phyloP scores from a whole-genome alignment of 2,329 filamentous ascomycete species.

The Alternaria rosae region DNA sequence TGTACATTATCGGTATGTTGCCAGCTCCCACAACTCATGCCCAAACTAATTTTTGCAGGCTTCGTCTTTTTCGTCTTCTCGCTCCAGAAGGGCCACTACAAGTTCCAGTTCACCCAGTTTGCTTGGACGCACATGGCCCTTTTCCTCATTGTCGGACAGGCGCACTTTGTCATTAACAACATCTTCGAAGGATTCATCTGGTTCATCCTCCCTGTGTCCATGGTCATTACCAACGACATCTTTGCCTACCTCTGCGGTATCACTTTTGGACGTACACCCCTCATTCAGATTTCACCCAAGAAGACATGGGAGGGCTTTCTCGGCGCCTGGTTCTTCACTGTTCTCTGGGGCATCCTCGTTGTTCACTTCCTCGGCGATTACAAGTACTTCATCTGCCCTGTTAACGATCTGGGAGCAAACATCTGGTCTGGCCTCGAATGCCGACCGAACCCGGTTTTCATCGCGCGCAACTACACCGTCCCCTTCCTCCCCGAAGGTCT shows the following conservation, averaged over 20 bases:
- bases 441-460: conserved; percentile 89
- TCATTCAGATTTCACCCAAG: conserved; percentile 98
- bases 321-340: conserved; percentile 93
- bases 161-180: conserved; percentile 99
- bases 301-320: conserved; percentile 99
- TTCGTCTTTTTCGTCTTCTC: conserved; percentile 98
- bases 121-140: conserved; percentile 99
- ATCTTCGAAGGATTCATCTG: conserved; percentile 99
- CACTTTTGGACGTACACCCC: conserved; percentile 91
- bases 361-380: conserved; percentile 86
- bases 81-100: conserved; percentile 93
- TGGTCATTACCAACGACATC: conserved; percentile 99
- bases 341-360: conserved; percentile 81
- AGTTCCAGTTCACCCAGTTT: conserved; percentile 98
- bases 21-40: neutral
- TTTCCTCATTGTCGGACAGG: conserved; percentile 96
- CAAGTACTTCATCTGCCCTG: conserved; percentile 98
- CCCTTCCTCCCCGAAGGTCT: conserved; percentile 55
- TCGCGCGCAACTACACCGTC: conserved; percentile 76
- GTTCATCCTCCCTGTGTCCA: conserved; percentile 94
- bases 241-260: conserved; percentile 98
- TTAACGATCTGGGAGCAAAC: conserved; percentile 94
- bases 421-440: conserved; percentile 90
- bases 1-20: conserved; percentile 89
- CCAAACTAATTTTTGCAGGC: conserved; percentile 61